A percentile compares a stretch with the other conserved stretches of the same genome.
phyloP scores from a whole-genome alignment of 2,329 filamentous ascomycete genomes.

The Alternaria gansuensis region DNA sequence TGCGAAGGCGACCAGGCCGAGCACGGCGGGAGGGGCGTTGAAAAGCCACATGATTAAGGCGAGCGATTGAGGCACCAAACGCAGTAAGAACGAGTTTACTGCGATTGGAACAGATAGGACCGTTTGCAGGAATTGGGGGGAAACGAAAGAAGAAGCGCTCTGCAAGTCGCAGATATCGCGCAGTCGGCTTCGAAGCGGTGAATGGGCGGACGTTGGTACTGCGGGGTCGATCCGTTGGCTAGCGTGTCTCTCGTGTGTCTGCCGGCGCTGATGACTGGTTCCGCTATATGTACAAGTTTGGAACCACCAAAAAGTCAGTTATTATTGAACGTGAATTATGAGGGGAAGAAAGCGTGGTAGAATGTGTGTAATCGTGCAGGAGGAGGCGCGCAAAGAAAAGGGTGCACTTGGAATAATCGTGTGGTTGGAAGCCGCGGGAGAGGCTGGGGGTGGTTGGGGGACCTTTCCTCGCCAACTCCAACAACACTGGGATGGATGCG shows the following conservation, averaged over 20 bases:
- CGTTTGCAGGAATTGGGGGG: slow-evolving; percentile 18
- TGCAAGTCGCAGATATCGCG: slow-evolving; percentile 13
- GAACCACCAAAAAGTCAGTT: slow-evolving; percentile 24
- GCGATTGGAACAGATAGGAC: slow-evolving; percentile 17
- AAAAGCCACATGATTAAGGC: slow-evolving; percentile 40
- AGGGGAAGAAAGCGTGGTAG: slow-evolving; percentile 11
- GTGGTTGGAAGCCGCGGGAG: slow-evolving; percentile 34
- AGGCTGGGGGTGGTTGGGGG: slow-evolving; percentile 29
- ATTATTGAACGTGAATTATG: slow-evolving; percentile 1
- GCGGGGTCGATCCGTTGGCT: slow-evolving; percentile 30
- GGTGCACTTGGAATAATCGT: slow-evolving; percentile 42
- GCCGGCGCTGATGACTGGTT: slow-evolving; percentile 13
- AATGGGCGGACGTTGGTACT: slow-evolving; percentile 22
- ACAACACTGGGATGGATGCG: slow-evolving; percentile 17
- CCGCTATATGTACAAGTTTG: slow-evolving; percentile 2
- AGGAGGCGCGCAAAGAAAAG: slow-evolving; percentile 41
- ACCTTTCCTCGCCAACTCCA: slow-evolving; percentile 15
- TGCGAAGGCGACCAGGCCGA: slow-evolving; percentile 51
- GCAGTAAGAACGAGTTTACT: slow-evolving; percentile 14
- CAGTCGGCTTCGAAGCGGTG: slow-evolving; percentile 25
- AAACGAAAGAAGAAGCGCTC: slow-evolving; percentile 8
- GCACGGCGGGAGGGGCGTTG: slow-evolving; percentile 76
- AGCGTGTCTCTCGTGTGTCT: slow-evolving; percentile 21
- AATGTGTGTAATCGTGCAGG: slow-evolving; percentile 28
- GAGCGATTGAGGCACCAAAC: slow-evolving; percentile 19